Percentiles rank a stretch among this genome's conserved stretches.
Evolutionary conservation across 768 basidiomycete species (phyloP).

Genomic region (Galerina marginata): DNA sequence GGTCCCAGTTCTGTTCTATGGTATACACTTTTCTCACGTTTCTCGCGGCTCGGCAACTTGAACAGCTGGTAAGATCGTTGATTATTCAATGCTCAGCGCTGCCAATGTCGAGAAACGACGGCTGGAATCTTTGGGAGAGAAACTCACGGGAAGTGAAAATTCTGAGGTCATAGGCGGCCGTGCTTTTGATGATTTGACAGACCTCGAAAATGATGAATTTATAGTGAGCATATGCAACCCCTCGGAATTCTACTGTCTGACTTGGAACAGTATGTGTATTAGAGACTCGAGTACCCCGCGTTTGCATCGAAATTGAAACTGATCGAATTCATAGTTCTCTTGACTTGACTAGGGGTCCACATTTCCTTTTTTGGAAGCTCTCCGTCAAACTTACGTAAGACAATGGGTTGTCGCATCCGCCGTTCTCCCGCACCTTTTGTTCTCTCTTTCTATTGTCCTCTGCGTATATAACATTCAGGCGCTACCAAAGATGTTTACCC

Average conservation of each 20-base stretch:
- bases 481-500: not conserved
- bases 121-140: not conserved
- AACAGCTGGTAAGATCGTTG: slow-evolving; percentile 21
- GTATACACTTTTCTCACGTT: too few relatives aligned
- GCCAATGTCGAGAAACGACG: slow-evolving; percentile 13
- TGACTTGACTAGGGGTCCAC: too few relatives aligned
- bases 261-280: too few relatives aligned
- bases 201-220: slow-evolving; percentile 30
- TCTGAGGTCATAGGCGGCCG: slow-evolving; percentile 1
- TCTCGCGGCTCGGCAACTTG: too few relatives aligned
- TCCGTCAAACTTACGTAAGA: too few relatives aligned
- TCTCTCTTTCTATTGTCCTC: slow-evolving; percentile 3
- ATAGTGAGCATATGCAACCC: slow-evolving; percentile 18
- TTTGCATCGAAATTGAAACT: too few relatives aligned
- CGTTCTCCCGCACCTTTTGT: slow-evolving; percentile 15
- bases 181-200: slow-evolving; percentile 31
- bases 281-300: too few relatives aligned
- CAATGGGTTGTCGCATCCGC: too few relatives aligned
- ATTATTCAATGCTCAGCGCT: slow-evolving; percentile 24
- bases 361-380: too few relatives aligned
- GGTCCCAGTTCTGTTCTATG: too few relatives aligned
- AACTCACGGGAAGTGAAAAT: not conserved
- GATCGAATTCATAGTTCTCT: too few relatives aligned
- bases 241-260: too few relatives aligned
- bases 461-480: not conserved